Conservation (phyloP, 2,329 filamentous ascomycete genomes). For the Aspergillus flavus region DNA sequence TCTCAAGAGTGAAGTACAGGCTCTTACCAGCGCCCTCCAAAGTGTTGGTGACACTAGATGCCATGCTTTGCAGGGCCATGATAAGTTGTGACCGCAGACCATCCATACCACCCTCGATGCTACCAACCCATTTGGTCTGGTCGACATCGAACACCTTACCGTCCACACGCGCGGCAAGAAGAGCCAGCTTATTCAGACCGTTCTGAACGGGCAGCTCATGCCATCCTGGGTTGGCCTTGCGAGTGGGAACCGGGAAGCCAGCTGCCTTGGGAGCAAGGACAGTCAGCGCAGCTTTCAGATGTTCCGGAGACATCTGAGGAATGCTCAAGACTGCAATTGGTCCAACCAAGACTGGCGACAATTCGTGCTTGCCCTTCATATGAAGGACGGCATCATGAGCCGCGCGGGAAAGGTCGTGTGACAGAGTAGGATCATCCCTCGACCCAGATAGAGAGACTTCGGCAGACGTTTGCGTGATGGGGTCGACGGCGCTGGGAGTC, state of each 20-base stretch:
- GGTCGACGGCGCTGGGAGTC: conserved; percentile 28
- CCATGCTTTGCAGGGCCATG: conserved; percentile 75
- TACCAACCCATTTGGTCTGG: conserved; percentile 70
- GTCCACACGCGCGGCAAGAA: conserved; percentile 86
- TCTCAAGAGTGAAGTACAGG: conserved; percentile 86
- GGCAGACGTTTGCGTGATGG: conserved; percentile 35
- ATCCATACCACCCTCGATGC: conserved; percentile 79
- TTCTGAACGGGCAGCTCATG: conserved; percentile 77
- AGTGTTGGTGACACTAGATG: conserved; percentile 73
- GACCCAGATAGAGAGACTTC: conserved; percentile 32
- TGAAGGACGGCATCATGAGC: conserved; percentile 56
- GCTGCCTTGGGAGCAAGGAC: conserved; percentile 73
- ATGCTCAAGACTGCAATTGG: conserved; percentile 80
- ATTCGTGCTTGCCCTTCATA: conserved; percentile 58
- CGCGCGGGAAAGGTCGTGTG: conserved; percentile 61
- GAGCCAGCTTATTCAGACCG: conserved; percentile 81
- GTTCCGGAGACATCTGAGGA: conserved; percentile 78
- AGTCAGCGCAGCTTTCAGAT: conserved; percentile 78
- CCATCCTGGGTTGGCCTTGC: conserved; percentile 76
- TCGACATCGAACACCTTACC: conserved; percentile 79
- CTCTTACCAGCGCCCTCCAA: conserved; percentile 79
- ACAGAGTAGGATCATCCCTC: conserved; percentile 46
- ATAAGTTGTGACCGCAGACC: conserved; percentile 82
- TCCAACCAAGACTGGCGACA: conserved; percentile 77
- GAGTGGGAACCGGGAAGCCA: conserved; percentile 75